phyloP scores from a whole-genome alignment of 2,329 filamentous ascomycete species.

The Hawksworthiomyces lignivorus region DNA sequence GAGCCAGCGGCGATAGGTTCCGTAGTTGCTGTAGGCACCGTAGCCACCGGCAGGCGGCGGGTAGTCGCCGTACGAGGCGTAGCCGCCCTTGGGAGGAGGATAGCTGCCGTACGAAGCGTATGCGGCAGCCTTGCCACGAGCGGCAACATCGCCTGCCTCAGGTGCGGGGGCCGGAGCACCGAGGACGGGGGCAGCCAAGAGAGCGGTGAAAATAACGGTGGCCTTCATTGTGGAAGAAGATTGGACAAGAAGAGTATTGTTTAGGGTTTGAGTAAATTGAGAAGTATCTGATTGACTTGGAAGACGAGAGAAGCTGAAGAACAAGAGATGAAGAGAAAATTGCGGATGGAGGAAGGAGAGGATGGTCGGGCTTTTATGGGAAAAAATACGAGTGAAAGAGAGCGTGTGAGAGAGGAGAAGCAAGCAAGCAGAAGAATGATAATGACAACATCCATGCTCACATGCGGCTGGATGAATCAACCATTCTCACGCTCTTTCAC shows the following conservation, averaged over 20 bases:
- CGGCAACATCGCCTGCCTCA: conserved; percentile 1
- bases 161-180: conserved; percentile 4
- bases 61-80: conserved; percentile 11
- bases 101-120: conserved; percentile 11
- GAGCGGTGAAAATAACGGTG: conserved; percentile 1
- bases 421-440: too few species aligned
- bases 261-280: background rate
- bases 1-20: conserved; percentile 11
- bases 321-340: background rate
- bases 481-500: too few species aligned
- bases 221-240: conserved; percentile 11
- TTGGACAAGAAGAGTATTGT: background rate
- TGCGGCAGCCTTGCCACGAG: background rate
- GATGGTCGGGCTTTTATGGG: too few species aligned
- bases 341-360: background rate
- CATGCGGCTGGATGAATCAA: too few species aligned
- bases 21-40: background rate
- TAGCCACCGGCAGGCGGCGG: background rate
- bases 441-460: too few species aligned
- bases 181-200: conserved; percentile 5
- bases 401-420: too few species aligned
- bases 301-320: background rate
- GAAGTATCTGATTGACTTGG: background rate
- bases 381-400: too few species aligned
- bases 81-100: conserved; percentile 2